Base-by-base conservation (phyloP, 352 stramenopile genomes). In the Globisporangium abappressorium region DNA sequence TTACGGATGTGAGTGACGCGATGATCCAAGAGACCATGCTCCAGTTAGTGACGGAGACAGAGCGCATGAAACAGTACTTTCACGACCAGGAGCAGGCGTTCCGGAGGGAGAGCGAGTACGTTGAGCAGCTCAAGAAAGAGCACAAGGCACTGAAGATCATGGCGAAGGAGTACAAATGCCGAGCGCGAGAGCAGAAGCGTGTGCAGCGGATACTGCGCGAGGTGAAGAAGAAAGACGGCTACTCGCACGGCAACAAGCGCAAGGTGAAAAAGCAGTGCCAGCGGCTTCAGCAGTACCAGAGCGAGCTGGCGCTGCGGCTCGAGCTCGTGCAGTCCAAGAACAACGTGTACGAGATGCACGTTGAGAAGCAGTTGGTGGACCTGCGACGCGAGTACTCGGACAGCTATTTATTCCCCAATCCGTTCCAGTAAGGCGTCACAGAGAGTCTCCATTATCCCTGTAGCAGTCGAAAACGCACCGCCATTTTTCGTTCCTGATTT, bases 301-400 rank as follows among this genome's bases (percentile, higher is more conserved):
- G 73, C 18, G 77, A 83, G 14, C 57, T 91, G 43, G 77, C 72
- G 18, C 69, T 90, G 54, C 73, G 74, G 20, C 90, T 90, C 47
- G 73, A 90, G 62, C 67, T 94, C 22, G 65, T 91, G 49, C 65
- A 90, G 64, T 89, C 84, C 8, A 80, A 92, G 70, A 80, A 77
- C 73, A 65, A 72, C 57, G 73, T 78, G 57, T 78, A 71, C 38
- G 71, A 91, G 51, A 75, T 94, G 71, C 51, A 87, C 33, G 67
- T 87, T 60, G 79, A 90, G 54, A 74, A 80, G 60, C 57, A 85
- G 11, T 64, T 90, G 51, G 68, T 65, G 12, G 75, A 91, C 33
- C 65, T 94, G 36, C 78, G 78, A 11, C 81, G 80, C 63, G 79
- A 91, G 71, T 91, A 91, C 72, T 69, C 75, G 26, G 79, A 91